A percentile compares a stretch with the other conserved stretches of the same genome.
Conservation (phyloP, 1,284 basidiomycete genomes). For the Boletus mariae region DNA sequence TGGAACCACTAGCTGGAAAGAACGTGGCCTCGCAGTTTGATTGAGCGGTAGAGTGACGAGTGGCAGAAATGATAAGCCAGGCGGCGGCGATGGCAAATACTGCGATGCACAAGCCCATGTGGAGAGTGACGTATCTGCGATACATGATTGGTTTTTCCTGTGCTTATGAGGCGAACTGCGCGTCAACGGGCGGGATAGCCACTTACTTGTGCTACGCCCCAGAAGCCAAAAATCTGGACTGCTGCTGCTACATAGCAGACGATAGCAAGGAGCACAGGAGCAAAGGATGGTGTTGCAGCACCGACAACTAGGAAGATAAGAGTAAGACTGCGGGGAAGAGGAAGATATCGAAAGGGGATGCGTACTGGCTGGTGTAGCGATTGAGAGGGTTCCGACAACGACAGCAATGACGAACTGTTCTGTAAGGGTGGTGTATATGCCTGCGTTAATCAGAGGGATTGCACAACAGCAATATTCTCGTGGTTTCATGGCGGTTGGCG, state of each 20-base stretch:
- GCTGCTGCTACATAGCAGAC: conserved; percentile 71
- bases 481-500: conserved; percentile 46
- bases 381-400: conserved; percentile 70
- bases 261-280: conserved; percentile 70
- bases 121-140: conserved; percentile 71
- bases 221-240: conserved; percentile 76
- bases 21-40: conserved; percentile 61
- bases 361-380: conserved; percentile 79
- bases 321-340: conserved; percentile 2
- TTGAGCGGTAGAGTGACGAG: conserved; percentile 69
- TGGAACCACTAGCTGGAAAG: conserved; percentile 41
- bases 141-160: conserved; percentile 79
- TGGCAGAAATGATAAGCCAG: conserved; percentile 77
- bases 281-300: conserved; percentile 71
- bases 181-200: not conserved
- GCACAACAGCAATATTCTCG: conserved; percentile 81
- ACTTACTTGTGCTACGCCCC: conserved; percentile 74
- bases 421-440: conserved; percentile 75
- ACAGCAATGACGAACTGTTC: conserved; percentile 74
- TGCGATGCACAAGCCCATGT: conserved; percentile 53
- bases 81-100: conserved; percentile 76
- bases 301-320: conserved; percentile 66
- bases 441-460: conserved; percentile 81
- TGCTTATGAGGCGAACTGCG: conserved; percentile 5
- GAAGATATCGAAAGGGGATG: not conserved